phyloP scores from a whole-genome alignment of 352 stramenopile genomes.

The Blastocystis sp. region DNA sequence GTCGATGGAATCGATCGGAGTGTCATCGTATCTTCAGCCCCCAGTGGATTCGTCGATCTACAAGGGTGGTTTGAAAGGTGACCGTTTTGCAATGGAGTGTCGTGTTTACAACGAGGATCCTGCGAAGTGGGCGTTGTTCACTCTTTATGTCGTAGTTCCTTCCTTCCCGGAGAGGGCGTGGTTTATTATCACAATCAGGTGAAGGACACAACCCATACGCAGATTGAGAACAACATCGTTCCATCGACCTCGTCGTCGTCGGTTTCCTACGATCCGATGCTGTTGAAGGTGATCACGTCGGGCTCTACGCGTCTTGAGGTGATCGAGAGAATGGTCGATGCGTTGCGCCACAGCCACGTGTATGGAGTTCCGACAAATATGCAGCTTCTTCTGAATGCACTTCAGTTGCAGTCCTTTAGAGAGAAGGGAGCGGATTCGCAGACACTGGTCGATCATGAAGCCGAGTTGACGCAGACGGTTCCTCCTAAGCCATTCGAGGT shows the following conservation, averaged over 20 bases:
- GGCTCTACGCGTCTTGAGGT: not conserved
- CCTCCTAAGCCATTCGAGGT: not conserved
- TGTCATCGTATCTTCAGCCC: not conserved
- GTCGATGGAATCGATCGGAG: not conserved
- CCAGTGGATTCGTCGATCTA: not conserved
- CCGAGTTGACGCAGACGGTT: not conserved
- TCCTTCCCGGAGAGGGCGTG: conserved; percentile 5
- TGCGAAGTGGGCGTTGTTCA: not conserved
- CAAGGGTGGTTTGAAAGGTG: not conserved
- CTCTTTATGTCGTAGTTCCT: not conserved
- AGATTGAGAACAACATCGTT: not conserved
- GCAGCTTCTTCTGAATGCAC: not conserved
- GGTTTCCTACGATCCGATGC: conserved; percentile 14
- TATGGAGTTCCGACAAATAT: conserved; percentile 7
- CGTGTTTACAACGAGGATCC: conserved; percentile 46
- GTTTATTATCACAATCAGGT: not conserved
- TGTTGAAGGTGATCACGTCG: conserved; percentile 3
- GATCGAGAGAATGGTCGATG: not conserved
- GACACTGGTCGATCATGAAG: not conserved
- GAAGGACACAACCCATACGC: not conserved
- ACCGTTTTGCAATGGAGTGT: not conserved
- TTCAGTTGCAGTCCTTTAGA: not conserved
- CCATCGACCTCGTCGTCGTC: not conserved
- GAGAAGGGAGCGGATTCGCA: not conserved
- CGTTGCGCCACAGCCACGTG: not conserved